These are phyloP conservation scores for Yamagishiella unicocca DNA, from an alignment of 139 green algal genomes.

Conservation along the genomic window DNA sequence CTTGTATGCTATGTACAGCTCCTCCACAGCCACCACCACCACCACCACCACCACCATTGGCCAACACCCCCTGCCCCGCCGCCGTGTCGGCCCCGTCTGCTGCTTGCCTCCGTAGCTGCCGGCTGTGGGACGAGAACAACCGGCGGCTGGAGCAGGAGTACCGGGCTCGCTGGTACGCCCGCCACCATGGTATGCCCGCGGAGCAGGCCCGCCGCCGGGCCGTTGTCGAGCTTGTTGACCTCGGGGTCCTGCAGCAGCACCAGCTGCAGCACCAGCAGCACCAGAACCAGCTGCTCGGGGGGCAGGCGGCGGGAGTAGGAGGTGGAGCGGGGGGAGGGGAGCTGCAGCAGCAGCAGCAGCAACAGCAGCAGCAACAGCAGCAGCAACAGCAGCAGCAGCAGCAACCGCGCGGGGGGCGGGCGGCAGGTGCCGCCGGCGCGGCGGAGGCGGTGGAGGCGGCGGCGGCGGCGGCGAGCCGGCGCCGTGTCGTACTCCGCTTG, in stretches of 20 bases:
- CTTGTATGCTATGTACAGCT: too few relatives aligned
- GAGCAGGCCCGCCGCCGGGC: conserved; percentile 2
- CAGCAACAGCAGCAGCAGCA: not conserved
- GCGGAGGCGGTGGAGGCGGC: not conserved
- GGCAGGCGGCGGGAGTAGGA: too few relatives aligned
- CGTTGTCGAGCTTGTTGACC: not conserved
- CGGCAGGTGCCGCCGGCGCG: not conserved
- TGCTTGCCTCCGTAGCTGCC: not conserved
- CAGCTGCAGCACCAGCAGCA: not conserved
- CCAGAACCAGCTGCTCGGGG: not conserved
- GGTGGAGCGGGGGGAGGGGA: too few relatives aligned
- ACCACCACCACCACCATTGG: too few relatives aligned
- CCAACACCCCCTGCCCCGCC: not conserved
- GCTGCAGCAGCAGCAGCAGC: too few relatives aligned
- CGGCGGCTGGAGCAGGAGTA: conserved; percentile 31
- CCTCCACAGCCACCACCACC: too few relatives aligned
- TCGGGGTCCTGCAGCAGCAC: not conserved
- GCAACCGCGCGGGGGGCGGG: not conserved
- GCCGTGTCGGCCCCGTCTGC: not conserved
- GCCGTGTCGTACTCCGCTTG: not conserved
- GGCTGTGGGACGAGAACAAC: conserved; percentile 41
- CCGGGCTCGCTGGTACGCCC: not conserved
- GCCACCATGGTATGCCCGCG: not conserved
- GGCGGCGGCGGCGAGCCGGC: too few relatives aligned
- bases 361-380: not conserved